Percentiles rank a stretch among this genome's conserved stretches.
phyloP scores from a whole-genome alignment of 2,329 filamentous ascomycete genomes.

The Cladosporium halotolerans region DNA sequence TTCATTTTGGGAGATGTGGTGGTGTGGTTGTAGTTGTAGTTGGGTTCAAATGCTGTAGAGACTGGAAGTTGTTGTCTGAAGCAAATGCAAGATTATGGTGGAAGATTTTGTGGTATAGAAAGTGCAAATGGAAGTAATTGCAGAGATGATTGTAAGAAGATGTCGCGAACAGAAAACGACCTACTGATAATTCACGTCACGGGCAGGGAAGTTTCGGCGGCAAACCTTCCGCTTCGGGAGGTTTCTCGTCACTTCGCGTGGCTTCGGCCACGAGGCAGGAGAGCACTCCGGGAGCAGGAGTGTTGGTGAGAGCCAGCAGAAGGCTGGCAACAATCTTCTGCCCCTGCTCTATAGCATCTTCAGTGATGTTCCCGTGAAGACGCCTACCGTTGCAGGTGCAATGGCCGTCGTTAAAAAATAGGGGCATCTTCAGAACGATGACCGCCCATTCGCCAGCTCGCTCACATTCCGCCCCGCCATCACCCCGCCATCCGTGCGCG shows the following conservation, averaged over 20 bases:
- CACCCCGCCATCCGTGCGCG: slow-evolving; percentile 6
- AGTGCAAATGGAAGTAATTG: background rate
- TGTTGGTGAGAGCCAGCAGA: no score
- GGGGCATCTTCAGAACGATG: slow-evolving; percentile 1
- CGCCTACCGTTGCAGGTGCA: background rate
- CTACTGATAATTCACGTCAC: slow-evolving; percentile 6
- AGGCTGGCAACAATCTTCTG: no score
- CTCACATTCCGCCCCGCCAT: slow-evolving; percentile 5
- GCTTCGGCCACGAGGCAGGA: background rate
- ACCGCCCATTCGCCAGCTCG: background rate
- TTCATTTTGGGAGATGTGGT: slow-evolving; percentile 21
- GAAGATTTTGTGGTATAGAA: background rate
- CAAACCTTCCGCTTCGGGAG: background rate
- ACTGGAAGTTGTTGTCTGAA: background rate
- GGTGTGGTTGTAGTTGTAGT: slow-evolving; percentile 15
- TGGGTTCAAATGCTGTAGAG: background rate
- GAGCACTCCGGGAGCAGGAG: background rate
- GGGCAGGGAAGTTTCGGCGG: background rate
- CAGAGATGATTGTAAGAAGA: background rate
- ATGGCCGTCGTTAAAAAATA: background rate
- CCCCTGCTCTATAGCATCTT: no score
- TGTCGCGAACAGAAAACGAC: slow-evolving; percentile 1
- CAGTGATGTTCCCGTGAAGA: background rate
- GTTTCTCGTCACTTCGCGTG: slow-evolving; percentile 7
- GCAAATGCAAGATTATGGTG: background rate